A percentile compares a stretch with the other conserved stretches of the same genome.
Conservation (phyloP, 2,329 filamentous ascomycete species). For the Cercospora nicotianae region DNA sequence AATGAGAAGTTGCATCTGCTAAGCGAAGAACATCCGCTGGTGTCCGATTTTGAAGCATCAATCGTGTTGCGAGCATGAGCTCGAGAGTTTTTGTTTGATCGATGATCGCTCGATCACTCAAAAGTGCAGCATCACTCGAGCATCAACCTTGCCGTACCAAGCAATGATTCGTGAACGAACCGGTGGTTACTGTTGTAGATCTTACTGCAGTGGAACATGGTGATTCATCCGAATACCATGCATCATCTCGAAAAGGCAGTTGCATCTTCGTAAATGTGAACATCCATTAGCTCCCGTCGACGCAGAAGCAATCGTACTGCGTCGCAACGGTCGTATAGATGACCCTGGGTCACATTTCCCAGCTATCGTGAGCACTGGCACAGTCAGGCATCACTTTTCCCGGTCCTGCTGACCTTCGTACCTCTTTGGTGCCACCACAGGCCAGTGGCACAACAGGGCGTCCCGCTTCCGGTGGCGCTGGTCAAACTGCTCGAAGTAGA, state of each 20-base stretch:
- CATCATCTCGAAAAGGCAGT: background rate
- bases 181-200: background rate
- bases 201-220: background rate
- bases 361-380: background rate
- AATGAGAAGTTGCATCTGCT: background rate
- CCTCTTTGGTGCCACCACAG: background rate
- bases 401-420: background rate
- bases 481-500: slow-evolving; percentile 1
- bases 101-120: background rate
- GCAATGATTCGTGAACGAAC: background rate
- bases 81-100: background rate
- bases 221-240: background rate
- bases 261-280: background rate
- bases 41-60: slow-evolving; percentile 1
- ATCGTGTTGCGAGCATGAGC: background rate
- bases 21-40: slow-evolving; percentile 7
- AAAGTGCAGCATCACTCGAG: background rate
- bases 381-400: background rate
- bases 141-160: background rate
- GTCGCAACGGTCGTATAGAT: background rate
- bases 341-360: background rate
- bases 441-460: background rate
- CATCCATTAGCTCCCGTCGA: slow-evolving; percentile 1
- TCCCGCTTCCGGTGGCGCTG: background rate
- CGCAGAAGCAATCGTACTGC: background rate